Percentiles rank a stretch among this genome's conserved stretches.
Evolutionary conservation across 305 asterid species (phyloP).

Genomic region (Fraxinus paxiana): DNA sequence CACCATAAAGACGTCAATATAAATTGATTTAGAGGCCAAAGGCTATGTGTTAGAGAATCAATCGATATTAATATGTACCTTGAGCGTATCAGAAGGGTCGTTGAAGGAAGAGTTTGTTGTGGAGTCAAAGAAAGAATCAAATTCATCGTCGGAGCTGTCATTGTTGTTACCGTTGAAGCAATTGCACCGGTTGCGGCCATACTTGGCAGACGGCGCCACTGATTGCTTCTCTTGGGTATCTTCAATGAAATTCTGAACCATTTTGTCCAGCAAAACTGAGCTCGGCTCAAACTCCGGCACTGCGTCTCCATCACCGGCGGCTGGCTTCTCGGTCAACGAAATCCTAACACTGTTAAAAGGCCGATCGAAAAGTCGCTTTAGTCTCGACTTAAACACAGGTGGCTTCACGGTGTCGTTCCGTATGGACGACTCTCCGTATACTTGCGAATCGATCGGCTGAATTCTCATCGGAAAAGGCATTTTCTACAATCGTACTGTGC

Average conservation of each 20-base stretch:
- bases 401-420: conserved; percentile 39
- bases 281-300: conserved; percentile 76
- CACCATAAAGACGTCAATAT: not conserved
- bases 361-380: conserved; percentile 89
- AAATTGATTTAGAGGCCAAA: conserved; percentile 7
- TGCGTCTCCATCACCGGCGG: conserved; percentile 35
- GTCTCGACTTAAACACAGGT: conserved; percentile 65
- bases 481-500: conserved; percentile 8
- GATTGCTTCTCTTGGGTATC: conserved; percentile 57
- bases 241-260: conserved; percentile 87
- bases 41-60: not conserved
- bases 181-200: conserved; percentile 75
- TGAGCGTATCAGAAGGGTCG: conserved; percentile 64
- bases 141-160: conserved; percentile 88
- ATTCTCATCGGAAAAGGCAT: conserved; percentile 75
- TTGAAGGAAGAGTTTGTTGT: conserved; percentile 54
- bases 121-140: conserved; percentile 60
- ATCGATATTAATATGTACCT: conserved; percentile 39
- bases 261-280: conserved; percentile 69
- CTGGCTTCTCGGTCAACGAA: conserved; percentile 54
- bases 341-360: conserved; percentile 64
- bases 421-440: conserved; percentile 35
- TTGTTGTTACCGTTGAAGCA: conserved; percentile 84
- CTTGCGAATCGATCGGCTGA: conserved; percentile 66
- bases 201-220: conserved; percentile 37